Percentiles rank a stretch among this genome's conserved stretches.
Evolutionary conservation across 208 protist species (phyloP).

Genomic region (Leishmania guyanensis): DNA sequence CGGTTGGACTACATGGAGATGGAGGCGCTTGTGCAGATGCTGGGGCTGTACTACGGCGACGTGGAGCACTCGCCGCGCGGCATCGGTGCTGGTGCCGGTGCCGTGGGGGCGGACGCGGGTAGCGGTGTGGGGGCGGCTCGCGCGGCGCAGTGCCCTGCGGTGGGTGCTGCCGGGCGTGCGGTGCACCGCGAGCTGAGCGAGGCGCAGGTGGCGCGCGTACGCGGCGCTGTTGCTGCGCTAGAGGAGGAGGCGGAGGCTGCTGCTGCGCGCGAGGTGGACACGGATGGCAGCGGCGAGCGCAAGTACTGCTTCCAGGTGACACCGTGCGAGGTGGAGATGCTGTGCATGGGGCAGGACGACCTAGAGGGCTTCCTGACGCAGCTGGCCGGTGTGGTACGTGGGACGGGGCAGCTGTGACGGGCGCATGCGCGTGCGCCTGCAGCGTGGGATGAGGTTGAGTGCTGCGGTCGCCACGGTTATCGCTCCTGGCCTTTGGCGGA

Average conservation of each 20-base stretch:
- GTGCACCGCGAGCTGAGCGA: conserved; percentile 39
- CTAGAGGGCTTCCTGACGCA: conserved; percentile 67
- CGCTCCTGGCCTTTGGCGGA: not conserved
- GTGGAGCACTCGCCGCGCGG: conserved; percentile 15
- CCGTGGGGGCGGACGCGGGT: not conserved
- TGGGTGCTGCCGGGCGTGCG: conserved; percentile 34
- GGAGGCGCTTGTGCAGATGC: conserved; percentile 59
- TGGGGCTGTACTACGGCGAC: conserved; percentile 80
- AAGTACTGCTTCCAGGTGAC: conserved; percentile 55
- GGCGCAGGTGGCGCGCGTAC: conserved; percentile 36
- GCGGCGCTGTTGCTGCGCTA: conserved; percentile 29
- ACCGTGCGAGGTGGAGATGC: conserved; percentile 72
- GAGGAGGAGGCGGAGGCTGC: conserved; percentile 38
- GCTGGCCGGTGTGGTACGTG: conserved; percentile 38
- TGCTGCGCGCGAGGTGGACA: not conserved
- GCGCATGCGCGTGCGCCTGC: not conserved
- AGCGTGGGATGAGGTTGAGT: not conserved
- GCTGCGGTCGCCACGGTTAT: not conserved
- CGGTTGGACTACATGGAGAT: conserved; percentile 74
- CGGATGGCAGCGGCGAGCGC: not conserved
- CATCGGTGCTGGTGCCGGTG: not conserved
- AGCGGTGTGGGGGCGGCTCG: conserved; percentile 11
- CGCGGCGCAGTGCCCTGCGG: conserved; percentile 23
- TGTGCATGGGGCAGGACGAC: conserved; percentile 66
- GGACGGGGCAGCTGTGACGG: conserved; percentile 21